These are phyloP conservation scores for Gynostemma pentaphyllum DNA, from an alignment of 306 rosid species.

Conservation along the genomic window DNA sequence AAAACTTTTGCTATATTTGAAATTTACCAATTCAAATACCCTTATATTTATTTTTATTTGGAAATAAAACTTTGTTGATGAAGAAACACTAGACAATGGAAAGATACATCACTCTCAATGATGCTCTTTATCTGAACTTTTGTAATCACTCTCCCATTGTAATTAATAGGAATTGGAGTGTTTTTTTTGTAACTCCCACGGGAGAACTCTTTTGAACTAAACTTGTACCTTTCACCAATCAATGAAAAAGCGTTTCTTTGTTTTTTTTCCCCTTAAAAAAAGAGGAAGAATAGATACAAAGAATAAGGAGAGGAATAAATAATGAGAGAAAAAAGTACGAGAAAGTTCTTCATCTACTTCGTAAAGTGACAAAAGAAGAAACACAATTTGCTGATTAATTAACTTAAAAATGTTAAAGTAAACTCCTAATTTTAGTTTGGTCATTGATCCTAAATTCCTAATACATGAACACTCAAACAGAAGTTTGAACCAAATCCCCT, in stretches of 20 bases:
- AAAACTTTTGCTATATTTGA: no score
- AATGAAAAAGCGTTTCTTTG: no score
- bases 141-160: no score
- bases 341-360: not conserved
- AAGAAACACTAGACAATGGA: no score
- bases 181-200: no score
- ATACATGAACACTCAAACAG: not conserved
- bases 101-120: no score
- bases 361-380: not conserved
- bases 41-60: not conserved
- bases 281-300: not conserved
- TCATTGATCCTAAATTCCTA: not conserved
- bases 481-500: not conserved
- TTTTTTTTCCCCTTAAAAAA: no score
- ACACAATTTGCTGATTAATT: not conserved
- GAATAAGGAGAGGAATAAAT: not conserved
- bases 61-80: not conserved
- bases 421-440: not conserved
- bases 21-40: no score
- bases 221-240: no score
- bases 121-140: no score
- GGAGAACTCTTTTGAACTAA: no score
- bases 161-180: no score
- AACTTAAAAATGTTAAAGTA: not conserved
- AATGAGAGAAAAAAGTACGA: not conserved